A percentile compares a stretch with the other conserved stretches of the same genome.
Conservation (phyloP, 352 stramenopile genomes). For the Phytopythium aichiense region DNA sequence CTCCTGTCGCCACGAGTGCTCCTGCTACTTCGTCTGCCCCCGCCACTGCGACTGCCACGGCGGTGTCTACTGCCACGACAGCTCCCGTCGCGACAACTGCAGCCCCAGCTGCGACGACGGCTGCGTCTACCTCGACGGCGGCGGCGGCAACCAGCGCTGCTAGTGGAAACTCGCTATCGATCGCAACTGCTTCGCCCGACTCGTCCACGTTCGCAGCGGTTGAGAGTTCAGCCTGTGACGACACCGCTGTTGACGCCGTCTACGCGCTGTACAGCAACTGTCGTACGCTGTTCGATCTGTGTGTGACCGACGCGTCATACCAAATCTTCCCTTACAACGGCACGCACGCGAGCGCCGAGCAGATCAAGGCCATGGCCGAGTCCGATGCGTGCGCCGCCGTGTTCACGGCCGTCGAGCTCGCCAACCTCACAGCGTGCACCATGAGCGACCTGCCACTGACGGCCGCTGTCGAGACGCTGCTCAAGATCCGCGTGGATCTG, state of each 20-base stretch:
- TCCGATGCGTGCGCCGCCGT: conserved; percentile 47
- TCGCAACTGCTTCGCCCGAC: conserved; percentile 31
- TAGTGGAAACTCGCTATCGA: conserved; percentile 7
- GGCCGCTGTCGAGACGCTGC: conserved; percentile 43
- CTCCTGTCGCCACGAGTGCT: too few species aligned
- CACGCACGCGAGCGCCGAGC: conserved; percentile 32
- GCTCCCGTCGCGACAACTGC: conserved; percentile 2
- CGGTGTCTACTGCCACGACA: neutral
- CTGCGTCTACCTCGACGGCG: neutral
- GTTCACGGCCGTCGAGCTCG: conserved; percentile 48
- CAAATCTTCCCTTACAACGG: conserved; percentile 61
- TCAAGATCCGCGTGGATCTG: conserved; percentile 54
- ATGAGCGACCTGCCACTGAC: conserved; percentile 48
- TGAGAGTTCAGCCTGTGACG: conserved; percentile 30
- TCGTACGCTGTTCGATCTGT: conserved; percentile 50
- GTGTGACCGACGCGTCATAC: conserved; percentile 45
- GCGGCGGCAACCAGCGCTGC: neutral
- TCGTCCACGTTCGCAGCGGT: conserved; percentile 46
- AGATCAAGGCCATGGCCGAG: conserved; percentile 48
- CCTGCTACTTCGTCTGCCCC: neutral
- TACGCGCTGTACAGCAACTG: conserved; percentile 58
- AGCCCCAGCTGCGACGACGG: conserved; percentile 2
- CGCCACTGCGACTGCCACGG: neutral
- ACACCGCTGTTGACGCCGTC: conserved; percentile 35
- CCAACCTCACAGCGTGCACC: conserved; percentile 45